These are phyloP conservation scores for Lobulomyces angularis DNA, from an alignment of 192 early-diverging fungal species.

Conservation along the genomic window DNA sequence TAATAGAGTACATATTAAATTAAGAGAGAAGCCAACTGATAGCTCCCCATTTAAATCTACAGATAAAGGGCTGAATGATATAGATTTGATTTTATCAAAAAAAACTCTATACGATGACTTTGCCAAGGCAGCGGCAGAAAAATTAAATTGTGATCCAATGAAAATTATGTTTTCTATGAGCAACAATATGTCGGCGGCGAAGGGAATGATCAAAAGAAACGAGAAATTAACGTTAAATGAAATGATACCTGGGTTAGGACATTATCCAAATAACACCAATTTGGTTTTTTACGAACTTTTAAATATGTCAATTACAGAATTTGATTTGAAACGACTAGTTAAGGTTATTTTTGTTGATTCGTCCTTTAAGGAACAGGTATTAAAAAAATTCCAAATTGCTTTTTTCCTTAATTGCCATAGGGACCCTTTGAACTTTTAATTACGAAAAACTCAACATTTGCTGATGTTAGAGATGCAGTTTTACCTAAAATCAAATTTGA, in stretches of 20 bases:
- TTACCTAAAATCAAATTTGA: constrained; percentile 30
- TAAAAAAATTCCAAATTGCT: constrained; percentile 5
- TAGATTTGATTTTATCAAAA: constrained; percentile 45
- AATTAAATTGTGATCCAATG: constrained; percentile 45
- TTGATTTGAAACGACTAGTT: constrained; percentile 65
- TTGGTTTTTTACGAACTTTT: constrained; percentile 73
- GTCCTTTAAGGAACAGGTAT: constrained; percentile 53
- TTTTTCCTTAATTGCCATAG: constrained; percentile 6
- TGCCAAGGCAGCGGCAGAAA: constrained; percentile 45
- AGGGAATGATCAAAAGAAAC: constrained; percentile 28
- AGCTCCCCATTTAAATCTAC: too few relatives aligned
- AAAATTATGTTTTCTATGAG: constrained; percentile 58
- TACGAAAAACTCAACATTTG: constrained; percentile 39
- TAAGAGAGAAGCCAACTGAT: too few relatives aligned
- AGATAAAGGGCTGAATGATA: constrained; percentile 23
- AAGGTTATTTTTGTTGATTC: constrained; percentile 57
- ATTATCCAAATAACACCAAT: constrained; percentile 13
- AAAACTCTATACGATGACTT: constrained; percentile 59
- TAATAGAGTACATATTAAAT: constrained; percentile 51
- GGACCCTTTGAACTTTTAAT: constrained; percentile 56
- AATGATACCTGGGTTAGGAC: constrained; percentile 26
- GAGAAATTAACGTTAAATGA: constrained; percentile 36
- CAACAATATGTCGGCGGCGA: constrained; percentile 12
- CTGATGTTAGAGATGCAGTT: constrained; percentile 34
- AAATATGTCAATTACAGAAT: constrained; percentile 64